Base-by-base conservation (phyloP, 2,329 filamentous ascomycete species). In the Penicillium hesseltinei region DNA sequence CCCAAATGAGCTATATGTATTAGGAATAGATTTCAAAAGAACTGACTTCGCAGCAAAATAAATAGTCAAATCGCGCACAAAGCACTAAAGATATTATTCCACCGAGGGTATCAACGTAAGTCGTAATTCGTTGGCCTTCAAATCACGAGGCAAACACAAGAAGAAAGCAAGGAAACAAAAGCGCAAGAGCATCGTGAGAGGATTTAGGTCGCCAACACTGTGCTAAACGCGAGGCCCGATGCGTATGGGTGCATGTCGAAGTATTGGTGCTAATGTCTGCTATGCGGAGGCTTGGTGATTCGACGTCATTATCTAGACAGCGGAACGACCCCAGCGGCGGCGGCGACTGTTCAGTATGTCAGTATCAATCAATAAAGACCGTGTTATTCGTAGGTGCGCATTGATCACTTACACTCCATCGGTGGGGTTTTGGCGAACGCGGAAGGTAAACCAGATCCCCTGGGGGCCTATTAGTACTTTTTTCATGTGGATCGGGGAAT, bases 391-490 rank as follows among this genome's bases (percentile, higher is more conserved):
- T 15, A 21, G 2, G 13, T 33, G n/a, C 29, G 35, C 0, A 19
- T 15, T 19, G 4, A 6, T n/a, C 15, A 66, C 69, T 66, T 64
- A 71, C 69, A 56, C 38, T 52, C 61, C 56, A 42, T 64, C 61
- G 17, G 58, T 25, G 25, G 31, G 56, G 29, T 43, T 56, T 36
- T 58, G 45, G 33, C 63, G 63, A 27, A 65, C 61, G 23, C 71
- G 70, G 66, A 70, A 71, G 19, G 69, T 72, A n/a, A 73, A 73
- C 69, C 71, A 73, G n/a, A 73, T 62, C 15, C 71, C 71, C 71
- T 72, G 35, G 2, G 38, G 13, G 17, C 19, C n/a, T 7, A 25
- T 69, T 51, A 69, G 59, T 39, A 56, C 11, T 6, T 17, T 9
- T 11, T 10, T 11, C 3, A 23, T 2, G 4, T 13, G 21, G 7